Evolutionary conservation across 2,329 filamentous ascomycete species (phyloP).

Genomic region (Ciborinia camelliae): DNA sequence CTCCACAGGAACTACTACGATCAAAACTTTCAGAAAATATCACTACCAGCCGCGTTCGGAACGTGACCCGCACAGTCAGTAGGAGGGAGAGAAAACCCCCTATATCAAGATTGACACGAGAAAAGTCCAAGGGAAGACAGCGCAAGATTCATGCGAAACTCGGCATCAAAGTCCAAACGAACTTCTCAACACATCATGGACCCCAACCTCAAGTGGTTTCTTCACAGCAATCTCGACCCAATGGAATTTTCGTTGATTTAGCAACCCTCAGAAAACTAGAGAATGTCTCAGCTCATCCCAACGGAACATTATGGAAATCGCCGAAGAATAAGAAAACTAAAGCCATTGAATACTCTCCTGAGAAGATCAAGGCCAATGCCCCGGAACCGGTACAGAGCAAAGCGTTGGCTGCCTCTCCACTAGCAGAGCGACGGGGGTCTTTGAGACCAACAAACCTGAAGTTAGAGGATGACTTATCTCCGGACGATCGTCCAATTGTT

Average conservation of each 20-base stretch:
- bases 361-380: neutral
- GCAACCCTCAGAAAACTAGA: constrained; percentile 58
- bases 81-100: constrained; percentile 33
- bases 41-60: constrained; percentile 20
- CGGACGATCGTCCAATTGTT: constrained; percentile 66
- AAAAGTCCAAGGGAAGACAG: constrained; percentile 59
- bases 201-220: constrained; percentile 44
- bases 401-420: neutral
- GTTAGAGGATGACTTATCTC: constrained; percentile 52
- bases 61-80: constrained; percentile 22
- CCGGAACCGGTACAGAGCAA: neutral
- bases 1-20: constrained; percentile 17
- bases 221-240: constrained; percentile 28
- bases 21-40: constrained; percentile 23
- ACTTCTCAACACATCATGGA: constrained; percentile 52
- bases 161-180: constrained; percentile 67
- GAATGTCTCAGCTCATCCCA: constrained; percentile 26
- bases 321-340: constrained; percentile 29
- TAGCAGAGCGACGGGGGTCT: constrained; percentile 12
- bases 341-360: constrained; percentile 18
- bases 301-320: constrained; percentile 35
- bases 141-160: constrained; percentile 58
- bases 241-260: constrained; percentile 47
- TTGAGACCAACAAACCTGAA: constrained; percentile 22
- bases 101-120: constrained; percentile 39